Evolutionary conservation across 306 rosid genomes (phyloP), one percentile per base, ranked within the genome.

Genomic region (Trifolium subterraneum): DNA sequence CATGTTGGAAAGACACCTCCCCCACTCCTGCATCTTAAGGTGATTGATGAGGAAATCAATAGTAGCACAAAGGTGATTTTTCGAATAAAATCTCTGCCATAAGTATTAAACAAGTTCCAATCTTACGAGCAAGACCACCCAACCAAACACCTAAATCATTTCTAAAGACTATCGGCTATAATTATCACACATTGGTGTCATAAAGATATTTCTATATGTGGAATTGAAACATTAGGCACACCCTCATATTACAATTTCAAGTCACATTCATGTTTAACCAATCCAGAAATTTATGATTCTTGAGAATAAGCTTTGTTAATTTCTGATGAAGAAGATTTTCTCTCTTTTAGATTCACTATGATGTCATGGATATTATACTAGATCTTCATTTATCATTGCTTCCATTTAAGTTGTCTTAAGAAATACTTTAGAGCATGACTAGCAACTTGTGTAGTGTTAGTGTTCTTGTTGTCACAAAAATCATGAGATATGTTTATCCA

Each of bases 401-500:
- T 77, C 89, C 96, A 1, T 84, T 84, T 61, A 23, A 76, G 83
- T 74, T 88, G 96, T 81, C 98, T 76, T 38, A 90, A 84, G 76
- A 87, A 92, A 84, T 87, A 92, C 73, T 92, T 92, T 65, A 90
- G 98, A 66, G 98, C 95, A 84, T 89, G 97, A 80, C 97, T 91
- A 3, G 97, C 97, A 13, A 91, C 95, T 74, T 91, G 95, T 3
- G 98, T 92, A 0, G 96, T n/a, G n/a, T n/a, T n/a, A n/a, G n/a
- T n/a, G 96, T 92, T 67, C 98, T 90, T 13, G 93, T 79, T 18
- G 88, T 90, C 68, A 92, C 96, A 72, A 84, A 84, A 90, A 79
- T 87, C 89, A 23, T 87, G 79, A 11, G 98, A 87, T 31, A 92
- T 92, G 76, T 88, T 92, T 83, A 92, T 90, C 96, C 98, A 92